phyloP scores from a whole-genome alignment of 768 basidiomycete genomes.

The Leccinum disarticulatum region DNA sequence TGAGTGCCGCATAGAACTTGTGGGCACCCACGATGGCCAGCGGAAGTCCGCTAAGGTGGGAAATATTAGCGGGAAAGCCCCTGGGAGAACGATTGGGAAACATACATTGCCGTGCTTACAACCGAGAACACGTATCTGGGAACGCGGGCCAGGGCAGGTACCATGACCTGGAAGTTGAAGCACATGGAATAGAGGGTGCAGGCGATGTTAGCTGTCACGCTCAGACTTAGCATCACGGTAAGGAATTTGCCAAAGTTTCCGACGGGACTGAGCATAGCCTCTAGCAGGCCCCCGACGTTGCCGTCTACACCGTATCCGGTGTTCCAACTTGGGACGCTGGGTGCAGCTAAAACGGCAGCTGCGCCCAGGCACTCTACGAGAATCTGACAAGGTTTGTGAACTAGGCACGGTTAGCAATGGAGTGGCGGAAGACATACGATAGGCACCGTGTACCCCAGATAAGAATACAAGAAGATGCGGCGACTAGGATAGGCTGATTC shows the following conservation, averaged over 20 bases:
- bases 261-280: constrained; percentile 58
- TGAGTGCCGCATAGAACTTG: constrained; percentile 61
- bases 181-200: constrained; percentile 81
- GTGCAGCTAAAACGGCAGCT: constrained; percentile 58
- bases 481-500: constrained; percentile 36
- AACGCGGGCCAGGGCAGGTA: constrained; percentile 55
- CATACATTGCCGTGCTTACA: constrained; percentile 65
- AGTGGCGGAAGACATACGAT: constrained; percentile 44
- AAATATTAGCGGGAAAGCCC: constrained; percentile 6
- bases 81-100: constrained; percentile 12
- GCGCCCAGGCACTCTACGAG: constrained; percentile 61
- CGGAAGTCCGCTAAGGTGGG: constrained; percentile 53
- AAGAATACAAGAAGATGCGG: constrained; percentile 64
- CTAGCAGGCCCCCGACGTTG: constrained; percentile 64
- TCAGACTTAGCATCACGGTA: constrained; percentile 70
- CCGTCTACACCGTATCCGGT: constrained; percentile 50
- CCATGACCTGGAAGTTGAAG: constrained; percentile 68
- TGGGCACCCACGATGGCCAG: constrained; percentile 68
- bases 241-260: constrained; percentile 72
- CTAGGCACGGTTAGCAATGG: constrained; percentile 2
- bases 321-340: constrained; percentile 55
- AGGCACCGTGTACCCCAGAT: constrained; percentile 61
- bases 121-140: constrained; percentile 73
- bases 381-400: constrained; percentile 22
- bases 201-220: constrained; percentile 78